Evolutionary conservation across 2,329 filamentous ascomycete species (phyloP), one percentile per base, ranked within the genome.

Genomic region (Beauveria scarabaeidicola): DNA sequence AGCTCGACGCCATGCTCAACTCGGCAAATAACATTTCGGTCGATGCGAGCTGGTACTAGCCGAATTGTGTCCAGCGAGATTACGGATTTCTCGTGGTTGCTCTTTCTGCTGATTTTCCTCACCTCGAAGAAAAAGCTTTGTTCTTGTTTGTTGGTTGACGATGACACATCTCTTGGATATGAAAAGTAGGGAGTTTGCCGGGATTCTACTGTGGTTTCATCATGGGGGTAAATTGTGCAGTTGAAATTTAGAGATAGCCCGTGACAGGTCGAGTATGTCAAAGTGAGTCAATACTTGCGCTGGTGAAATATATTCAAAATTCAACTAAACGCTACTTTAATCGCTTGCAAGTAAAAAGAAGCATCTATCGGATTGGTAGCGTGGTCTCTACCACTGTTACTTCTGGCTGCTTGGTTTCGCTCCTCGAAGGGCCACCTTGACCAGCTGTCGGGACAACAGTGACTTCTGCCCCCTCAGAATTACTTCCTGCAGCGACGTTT

Each of bases 1-100:
- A 86, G 54, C 86, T 87, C 65, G 80, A 86, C 63, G 77, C 78
- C 15, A 83, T 84, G 59, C 71, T 87, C 65, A 83, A 74, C 73
- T 73, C 68, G 2, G 68, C 64, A 1, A 66, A 63, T 10, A 61
- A 64, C 11, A 63, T 73, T 60, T 57, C 68, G 3, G 52, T 55
- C 40, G 70, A 68, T 54, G 65, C 63, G 10, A 66, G 65, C 53
- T 74, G 73, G 72, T 74, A 69, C 50, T 74, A 63, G 54, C 15
- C 19, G 6, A 46, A 23, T 23, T n/a, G 17, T 21, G 27, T 52
- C 32, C 4, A 11, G 21, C 13, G 5, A 50, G 27, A n/a, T n/a
- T 13, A 36, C 8, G 29, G 1, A 8, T 1, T 21, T 6, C 2
- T 32, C 6, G 19, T 15, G 47, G 5, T n/a, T 41, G 38, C 10